Conservation (phyloP, 2,329 filamentous ascomycete genomes). For the Graphiopsis chlorocephala region DNA sequence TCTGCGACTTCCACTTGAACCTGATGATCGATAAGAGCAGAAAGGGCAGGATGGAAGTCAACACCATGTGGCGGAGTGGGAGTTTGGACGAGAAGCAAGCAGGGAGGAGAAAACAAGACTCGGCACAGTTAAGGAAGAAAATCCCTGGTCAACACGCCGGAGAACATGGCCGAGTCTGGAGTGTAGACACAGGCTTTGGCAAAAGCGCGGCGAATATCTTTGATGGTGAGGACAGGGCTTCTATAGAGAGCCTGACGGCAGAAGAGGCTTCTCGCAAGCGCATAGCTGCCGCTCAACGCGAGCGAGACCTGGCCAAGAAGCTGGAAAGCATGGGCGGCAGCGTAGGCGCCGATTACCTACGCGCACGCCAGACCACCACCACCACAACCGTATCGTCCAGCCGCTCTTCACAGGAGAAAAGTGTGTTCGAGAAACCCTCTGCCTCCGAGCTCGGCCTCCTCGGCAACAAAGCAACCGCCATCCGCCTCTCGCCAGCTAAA, state of each 20-base stretch:
- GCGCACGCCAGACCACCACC: slow-evolving; percentile 26
- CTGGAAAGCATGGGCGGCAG: slow-evolving; percentile 63
- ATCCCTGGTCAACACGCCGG: slow-evolving; percentile 43
- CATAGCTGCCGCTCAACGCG: slow-evolving; percentile 66
- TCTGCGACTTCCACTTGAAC: slow-evolving; percentile 91
- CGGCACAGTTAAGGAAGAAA: slow-evolving; percentile 21
- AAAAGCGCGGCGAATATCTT: slow-evolving; percentile 59
- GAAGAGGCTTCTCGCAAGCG: slow-evolving; percentile 65
- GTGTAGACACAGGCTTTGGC: slow-evolving; percentile 29
- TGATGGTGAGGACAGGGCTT: slow-evolving; percentile 61
- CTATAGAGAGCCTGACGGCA: slow-evolving; percentile 50
- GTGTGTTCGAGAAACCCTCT: slow-evolving; percentile 28
- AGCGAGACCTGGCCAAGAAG: slow-evolving; percentile 68
- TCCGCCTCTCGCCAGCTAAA: slow-evolving; percentile 44
- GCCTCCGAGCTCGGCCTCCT: slow-evolving; percentile 43
- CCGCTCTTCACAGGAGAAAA: slow-evolving; percentile 13
- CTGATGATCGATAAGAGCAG: slow-evolving; percentile 70
- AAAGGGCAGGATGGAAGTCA: slow-evolving; percentile 73
- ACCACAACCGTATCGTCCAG: slow-evolving; percentile 20
- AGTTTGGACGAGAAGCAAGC: slow-evolving; percentile 16
- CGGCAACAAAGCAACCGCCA: slow-evolving; percentile 42
- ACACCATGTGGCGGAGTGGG: slow-evolving; percentile 53
- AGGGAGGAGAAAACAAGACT: slow-evolving; percentile 11
- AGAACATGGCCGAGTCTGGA: slow-evolving; percentile 52
- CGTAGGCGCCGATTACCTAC: slow-evolving; percentile 70